phyloP scores from a whole-genome alignment of 331 rosid species.

The Malus hybrid region DNA sequence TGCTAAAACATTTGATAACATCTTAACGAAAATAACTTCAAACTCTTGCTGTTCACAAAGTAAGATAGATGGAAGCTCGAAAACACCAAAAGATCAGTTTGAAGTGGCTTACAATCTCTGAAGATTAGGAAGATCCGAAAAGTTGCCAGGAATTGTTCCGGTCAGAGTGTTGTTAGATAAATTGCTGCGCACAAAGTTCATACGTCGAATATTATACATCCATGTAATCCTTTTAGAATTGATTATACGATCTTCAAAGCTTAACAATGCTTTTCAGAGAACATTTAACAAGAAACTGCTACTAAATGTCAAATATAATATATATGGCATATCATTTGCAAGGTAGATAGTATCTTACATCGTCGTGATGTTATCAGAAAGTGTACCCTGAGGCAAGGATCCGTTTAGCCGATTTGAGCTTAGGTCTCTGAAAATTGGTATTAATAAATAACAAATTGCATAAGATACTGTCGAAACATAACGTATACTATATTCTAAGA shows the following conservation, averaged over 20 bases:
- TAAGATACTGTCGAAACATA: slow-evolving; percentile 2
- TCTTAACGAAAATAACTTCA: not conserved
- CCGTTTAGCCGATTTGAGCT: slow-evolving; percentile 67
- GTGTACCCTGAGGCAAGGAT: slow-evolving; percentile 53
- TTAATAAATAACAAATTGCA: not conserved
- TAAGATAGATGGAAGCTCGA: not conserved
- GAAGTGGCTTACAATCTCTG: slow-evolving; percentile 60
- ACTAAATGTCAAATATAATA: not conserved
- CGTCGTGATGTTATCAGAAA: slow-evolving; percentile 63
- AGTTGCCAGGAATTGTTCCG: slow-evolving; percentile 57
- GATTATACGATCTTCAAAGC: not conserved
- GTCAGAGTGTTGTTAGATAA: slow-evolving; percentile 76
- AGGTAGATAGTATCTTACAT: slow-evolving; percentile 53
- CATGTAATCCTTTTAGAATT: not conserved
- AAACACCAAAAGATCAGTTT: not conserved
- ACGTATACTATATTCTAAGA: slow-evolving; percentile 2
- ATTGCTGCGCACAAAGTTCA: slow-evolving; percentile 36
- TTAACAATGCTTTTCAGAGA: not conserved
- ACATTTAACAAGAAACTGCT: not conserved
- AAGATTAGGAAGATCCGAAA: slow-evolving; percentile 53
- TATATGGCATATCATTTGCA: slow-evolving; percentile 1
- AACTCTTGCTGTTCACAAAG: not conserved
- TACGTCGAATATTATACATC: slow-evolving; percentile 1
- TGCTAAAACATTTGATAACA: not conserved
- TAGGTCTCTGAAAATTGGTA: slow-evolving; percentile 57